Evolutionary conservation across 306 rosid species (phyloP).

Genomic region (Inga oerstediana): DNA sequence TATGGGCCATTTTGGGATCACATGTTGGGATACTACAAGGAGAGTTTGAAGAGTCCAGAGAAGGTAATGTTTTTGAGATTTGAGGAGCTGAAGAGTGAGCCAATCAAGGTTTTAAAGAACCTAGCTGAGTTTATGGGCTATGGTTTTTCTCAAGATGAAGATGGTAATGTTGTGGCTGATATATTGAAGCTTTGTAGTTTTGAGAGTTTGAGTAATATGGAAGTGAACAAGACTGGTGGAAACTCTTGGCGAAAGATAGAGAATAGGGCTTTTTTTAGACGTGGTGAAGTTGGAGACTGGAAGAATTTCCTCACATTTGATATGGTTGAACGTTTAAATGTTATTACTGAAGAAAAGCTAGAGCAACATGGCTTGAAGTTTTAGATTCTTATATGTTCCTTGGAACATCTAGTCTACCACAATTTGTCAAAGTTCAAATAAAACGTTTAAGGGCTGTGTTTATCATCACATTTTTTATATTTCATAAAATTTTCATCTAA

Average conservation of each 20-base stretch:
- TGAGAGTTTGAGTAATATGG: constrained; percentile 41
- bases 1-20: constrained; percentile 25
- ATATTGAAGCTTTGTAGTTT: constrained; percentile 43
- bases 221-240: constrained; percentile 47
- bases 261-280: constrained; percentile 31
- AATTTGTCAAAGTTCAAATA: neutral
- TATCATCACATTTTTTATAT: too few relatives aligned
- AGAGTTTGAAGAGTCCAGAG: neutral
- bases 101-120: neutral
- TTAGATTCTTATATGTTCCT: neutral
- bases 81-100: constrained; percentile 18
- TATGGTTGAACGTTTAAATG: constrained; percentile 26
- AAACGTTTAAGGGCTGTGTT: neutral
- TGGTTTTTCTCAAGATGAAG: constrained; percentile 20
- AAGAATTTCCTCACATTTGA: constrained; percentile 25
- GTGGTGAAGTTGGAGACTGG: constrained; percentile 45
- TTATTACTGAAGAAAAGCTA: constrained; percentile 22
- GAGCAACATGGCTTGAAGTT: constrained; percentile 20
- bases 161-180: constrained; percentile 31
- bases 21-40: neutral
- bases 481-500: too few relatives aligned
- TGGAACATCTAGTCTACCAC: neutral
- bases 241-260: constrained; percentile 8
- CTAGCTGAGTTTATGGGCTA: constrained; percentile 18
- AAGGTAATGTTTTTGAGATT: constrained; percentile 19